phyloP scores from a whole-genome alignment of 2,329 filamentous ascomycete genomes.

The Sclerotinia glacialis region DNA sequence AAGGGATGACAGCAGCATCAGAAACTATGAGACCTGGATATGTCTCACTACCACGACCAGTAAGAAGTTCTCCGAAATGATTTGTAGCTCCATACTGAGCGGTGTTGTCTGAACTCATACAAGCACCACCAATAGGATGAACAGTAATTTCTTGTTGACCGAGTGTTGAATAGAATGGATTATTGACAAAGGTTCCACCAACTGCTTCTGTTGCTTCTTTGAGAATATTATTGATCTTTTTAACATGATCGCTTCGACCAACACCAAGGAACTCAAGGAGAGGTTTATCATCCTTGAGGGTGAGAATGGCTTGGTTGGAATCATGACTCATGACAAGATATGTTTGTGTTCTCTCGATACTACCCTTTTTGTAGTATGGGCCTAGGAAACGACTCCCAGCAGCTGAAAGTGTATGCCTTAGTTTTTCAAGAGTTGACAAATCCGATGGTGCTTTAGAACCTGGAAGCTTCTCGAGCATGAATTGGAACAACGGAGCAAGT shows the following conservation, averaged over 20 bases:
- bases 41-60: constrained; percentile 49
- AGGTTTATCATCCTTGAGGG: constrained; percentile 58
- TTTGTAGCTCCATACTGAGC: constrained; percentile 58
- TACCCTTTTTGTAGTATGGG: constrained; percentile 54
- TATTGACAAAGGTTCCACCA: constrained; percentile 58
- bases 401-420: constrained; percentile 49
- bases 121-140: constrained; percentile 64
- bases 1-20: constrained; percentile 60
- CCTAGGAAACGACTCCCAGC: constrained; percentile 56
- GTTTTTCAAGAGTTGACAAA: constrained; percentile 43
- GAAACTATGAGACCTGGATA: constrained; percentile 59
- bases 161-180: constrained; percentile 56
- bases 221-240: constrained; percentile 51
- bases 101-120: constrained; percentile 59
- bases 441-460: constrained; percentile 45
- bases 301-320: constrained; percentile 56
- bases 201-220: constrained; percentile 54
- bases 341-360: constrained; percentile 58
- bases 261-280: constrained; percentile 59
- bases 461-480: constrained; percentile 54
- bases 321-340: constrained; percentile 52
- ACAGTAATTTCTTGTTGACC: constrained; percentile 60
- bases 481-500: constrained; percentile 54
- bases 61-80: constrained; percentile 59
- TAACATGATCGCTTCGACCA: constrained; percentile 53